Evolutionary conservation across 139 green algal genomes (phyloP).

Genomic region (Chlamydomonas sp.): DNA sequence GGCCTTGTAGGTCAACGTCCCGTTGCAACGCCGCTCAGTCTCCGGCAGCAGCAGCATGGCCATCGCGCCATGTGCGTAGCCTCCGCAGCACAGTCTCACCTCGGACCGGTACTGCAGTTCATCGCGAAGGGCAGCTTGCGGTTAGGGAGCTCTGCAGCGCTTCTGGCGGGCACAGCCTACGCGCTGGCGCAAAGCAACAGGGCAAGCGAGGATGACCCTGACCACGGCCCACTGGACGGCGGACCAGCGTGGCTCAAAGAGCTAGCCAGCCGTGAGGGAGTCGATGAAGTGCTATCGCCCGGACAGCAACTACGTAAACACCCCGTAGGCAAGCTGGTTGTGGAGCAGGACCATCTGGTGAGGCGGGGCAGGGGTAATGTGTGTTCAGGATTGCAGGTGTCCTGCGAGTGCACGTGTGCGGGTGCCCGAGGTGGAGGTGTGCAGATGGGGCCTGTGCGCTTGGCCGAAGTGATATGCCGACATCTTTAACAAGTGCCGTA

Average conservation of each 20-base stretch:
- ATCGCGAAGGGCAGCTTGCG: conserved; percentile 6
- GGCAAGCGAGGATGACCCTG: neutral
- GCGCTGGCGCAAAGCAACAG: conserved; percentile 26
- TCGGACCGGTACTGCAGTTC: neutral
- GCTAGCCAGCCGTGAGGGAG: conserved; percentile 39
- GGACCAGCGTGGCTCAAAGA: conserved; percentile 38
- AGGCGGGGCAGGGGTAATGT: neutral
- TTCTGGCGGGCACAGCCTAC: conserved; percentile 10
- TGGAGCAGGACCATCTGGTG: conserved; percentile 68
- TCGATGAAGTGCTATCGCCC: conserved; percentile 57
- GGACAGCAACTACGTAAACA: conserved; percentile 54
- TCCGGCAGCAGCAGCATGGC: neutral
- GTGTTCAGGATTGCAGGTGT: neutral
- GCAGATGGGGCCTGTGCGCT: neutral
- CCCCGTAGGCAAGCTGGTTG: conserved; percentile 54
- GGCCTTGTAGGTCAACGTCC: too few species aligned
- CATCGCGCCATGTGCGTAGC: neutral
- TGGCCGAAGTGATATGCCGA: too few species aligned
- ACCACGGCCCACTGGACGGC: neutral
- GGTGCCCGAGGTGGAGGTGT: too few species aligned
- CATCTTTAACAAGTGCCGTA: too few species aligned
- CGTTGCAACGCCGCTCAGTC: too few species aligned
- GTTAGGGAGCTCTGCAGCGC: neutral
- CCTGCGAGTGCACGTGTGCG: neutral
- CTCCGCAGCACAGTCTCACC: neutral